Conservation (phyloP, 164 flowering plant genomes). For the Vitis cinerea region DNA sequence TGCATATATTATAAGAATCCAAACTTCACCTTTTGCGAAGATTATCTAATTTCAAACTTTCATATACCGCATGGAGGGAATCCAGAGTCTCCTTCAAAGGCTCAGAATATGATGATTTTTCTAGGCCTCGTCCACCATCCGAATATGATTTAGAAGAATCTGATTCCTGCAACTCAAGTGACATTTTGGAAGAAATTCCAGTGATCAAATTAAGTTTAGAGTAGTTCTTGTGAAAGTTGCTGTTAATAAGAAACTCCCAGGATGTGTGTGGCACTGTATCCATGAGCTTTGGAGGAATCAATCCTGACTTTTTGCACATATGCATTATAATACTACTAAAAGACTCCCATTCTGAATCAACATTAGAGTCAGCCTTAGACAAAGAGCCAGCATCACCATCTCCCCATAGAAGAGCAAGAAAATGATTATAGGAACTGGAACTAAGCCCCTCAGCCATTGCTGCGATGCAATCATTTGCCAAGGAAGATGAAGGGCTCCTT, state of each 20-base stretch:
- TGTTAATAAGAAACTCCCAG: slow-evolving; percentile 84
- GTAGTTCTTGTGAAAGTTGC: slow-evolving; percentile 70
- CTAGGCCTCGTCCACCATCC: slow-evolving; percentile 24
- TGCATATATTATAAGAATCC: background rate
- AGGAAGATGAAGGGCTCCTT: slow-evolving; percentile 70
- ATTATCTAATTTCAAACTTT: slow-evolving; percentile 74
- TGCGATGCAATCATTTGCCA: slow-evolving; percentile 80
- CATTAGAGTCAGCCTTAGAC: slow-evolving; percentile 44
- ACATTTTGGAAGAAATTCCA: slow-evolving; percentile 26
- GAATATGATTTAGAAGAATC: slow-evolving; percentile 19
- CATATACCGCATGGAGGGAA: slow-evolving; percentile 88
- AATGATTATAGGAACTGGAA: slow-evolving; percentile 56
- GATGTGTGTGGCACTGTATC: slow-evolving; percentile 34
- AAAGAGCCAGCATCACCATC: slow-evolving; percentile 42
- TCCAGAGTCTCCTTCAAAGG: slow-evolving; percentile 59
- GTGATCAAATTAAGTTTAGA: slow-evolving; percentile 22
- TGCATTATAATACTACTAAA: slow-evolving; percentile 54
- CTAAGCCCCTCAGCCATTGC: slow-evolving; percentile 86
- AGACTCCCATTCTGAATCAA: slow-evolving; percentile 79
- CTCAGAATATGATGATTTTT: slow-evolving; percentile 40
- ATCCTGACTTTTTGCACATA: slow-evolving; percentile 38
- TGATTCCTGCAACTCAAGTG: slow-evolving; percentile 16
- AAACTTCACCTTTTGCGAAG: slow-evolving; percentile 69
- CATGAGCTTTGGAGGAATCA: slow-evolving; percentile 13
- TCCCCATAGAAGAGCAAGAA: slow-evolving; percentile 82